These are phyloP conservation scores for Metarhizium anisopliae DNA, from an alignment of 2,329 filamentous ascomycete species.

Conservation along the genomic window DNA sequence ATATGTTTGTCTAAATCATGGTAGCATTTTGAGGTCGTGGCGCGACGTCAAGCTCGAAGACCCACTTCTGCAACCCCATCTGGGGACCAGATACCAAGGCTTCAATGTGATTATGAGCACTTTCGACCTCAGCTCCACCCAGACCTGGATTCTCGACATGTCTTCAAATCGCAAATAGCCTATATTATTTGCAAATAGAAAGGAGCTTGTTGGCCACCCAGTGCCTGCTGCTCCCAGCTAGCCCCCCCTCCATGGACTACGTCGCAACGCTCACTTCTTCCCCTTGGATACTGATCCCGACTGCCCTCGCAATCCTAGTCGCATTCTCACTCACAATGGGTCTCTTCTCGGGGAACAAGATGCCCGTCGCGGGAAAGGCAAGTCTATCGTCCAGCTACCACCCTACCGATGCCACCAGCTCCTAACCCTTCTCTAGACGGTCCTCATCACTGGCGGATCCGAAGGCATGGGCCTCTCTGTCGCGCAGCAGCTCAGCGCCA, in stretches of 20 bases:
- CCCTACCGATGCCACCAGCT: slow-evolving; percentile 4
- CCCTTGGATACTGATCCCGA: slow-evolving; percentile 16
- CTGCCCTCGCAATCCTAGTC: slow-evolving; percentile 25
- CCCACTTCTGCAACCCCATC: no score
- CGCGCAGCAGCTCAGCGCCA: slow-evolving; percentile 64
- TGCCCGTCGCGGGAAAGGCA: slow-evolving; percentile 80
- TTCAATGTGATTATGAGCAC: no score
- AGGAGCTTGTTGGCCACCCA: not conserved
- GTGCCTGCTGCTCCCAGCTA: not conserved
- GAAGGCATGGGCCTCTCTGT: slow-evolving; percentile 82
- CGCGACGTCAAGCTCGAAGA: no score
- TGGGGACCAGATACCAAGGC: no score
- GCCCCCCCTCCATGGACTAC: not conserved
- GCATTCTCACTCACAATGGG: slow-evolving; percentile 46
- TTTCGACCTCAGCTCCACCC: no score
- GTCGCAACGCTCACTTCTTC: not conserved
- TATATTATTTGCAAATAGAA: no score
- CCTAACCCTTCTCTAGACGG: slow-evolving; percentile 47
- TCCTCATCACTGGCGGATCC: slow-evolving; percentile 83
- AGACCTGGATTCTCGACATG: no score
- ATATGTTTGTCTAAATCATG: not conserved
- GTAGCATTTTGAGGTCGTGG: no score
- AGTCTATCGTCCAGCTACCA: slow-evolving; percentile 11
- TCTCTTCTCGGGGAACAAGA: slow-evolving; percentile 60
- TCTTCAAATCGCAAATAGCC: no score